Conservation (phyloP, 2,329 filamentous ascomycete species). For the Arachnomyces sp. region DNA sequence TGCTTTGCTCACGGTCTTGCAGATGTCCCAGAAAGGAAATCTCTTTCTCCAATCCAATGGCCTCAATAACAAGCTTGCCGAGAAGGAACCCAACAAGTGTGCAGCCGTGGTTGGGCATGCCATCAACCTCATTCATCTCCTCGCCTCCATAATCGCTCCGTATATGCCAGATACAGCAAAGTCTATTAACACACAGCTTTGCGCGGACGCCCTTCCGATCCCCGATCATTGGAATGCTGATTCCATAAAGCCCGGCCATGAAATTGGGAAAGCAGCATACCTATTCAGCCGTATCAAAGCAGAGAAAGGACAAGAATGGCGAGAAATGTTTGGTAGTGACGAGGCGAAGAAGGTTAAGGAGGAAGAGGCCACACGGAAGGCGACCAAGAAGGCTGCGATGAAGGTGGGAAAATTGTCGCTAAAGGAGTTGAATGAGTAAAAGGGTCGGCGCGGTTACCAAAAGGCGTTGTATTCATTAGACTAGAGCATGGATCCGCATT, state of each 20-base stretch:
- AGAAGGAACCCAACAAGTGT: constrained; percentile 41
- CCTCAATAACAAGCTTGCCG: constrained; percentile 43
- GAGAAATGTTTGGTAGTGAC: constrained; percentile 16
- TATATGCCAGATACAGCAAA: constrained; percentile 41
- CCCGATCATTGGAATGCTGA: constrained; percentile 31
- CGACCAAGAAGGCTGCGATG: constrained; percentile 7
- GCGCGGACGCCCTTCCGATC: constrained; percentile 28
- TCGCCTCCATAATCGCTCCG: constrained; percentile 42
- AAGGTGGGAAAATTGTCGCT: constrained; percentile 4
- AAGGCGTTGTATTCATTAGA: too few species aligned
- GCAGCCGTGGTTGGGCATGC: constrained; percentile 44
- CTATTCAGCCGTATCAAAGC: constrained; percentile 30
- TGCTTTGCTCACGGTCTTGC: constrained; percentile 37
- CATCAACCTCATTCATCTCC: constrained; percentile 44
- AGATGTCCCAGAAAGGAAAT: constrained; percentile 43
- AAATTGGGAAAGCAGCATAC: constrained; percentile 40
- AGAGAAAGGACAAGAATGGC: constrained; percentile 21
- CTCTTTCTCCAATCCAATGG: constrained; percentile 40
- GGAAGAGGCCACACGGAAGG: constrained; percentile 3
- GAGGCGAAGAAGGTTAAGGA: too few species aligned
- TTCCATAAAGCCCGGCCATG: constrained; percentile 35
- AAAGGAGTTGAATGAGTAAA: constrained; percentile 4
- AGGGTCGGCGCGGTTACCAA: too few species aligned
- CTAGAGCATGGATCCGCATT: too few species aligned
- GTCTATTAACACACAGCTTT: constrained; percentile 40